Evolutionary conservation across 1,284 basidiomycete genomes (phyloP).

Genomic region (Apiotrichum veenhuisii): DNA sequence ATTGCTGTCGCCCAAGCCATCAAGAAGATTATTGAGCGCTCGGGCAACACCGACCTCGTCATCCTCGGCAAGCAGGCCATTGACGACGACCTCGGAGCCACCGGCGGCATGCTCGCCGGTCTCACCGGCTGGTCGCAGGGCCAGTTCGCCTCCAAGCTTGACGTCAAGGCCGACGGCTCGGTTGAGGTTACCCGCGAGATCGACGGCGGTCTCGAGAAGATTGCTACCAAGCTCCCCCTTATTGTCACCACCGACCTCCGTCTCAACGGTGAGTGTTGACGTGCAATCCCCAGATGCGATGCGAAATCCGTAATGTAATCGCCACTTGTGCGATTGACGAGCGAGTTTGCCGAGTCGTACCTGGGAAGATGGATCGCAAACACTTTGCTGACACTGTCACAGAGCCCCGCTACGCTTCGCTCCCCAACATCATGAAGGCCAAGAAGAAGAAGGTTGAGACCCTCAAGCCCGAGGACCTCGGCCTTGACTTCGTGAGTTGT

Average conservation of each 20-base stretch:
- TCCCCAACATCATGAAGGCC: constrained; percentile 97
- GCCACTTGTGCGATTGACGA: too few species aligned
- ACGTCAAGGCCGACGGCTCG: constrained; percentile 66
- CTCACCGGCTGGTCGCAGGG: constrained; percentile 90
- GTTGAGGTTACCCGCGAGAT: constrained; percentile 84
- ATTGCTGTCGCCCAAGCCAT: constrained; percentile 61
- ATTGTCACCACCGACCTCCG: constrained; percentile 88
- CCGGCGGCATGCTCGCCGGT: constrained; percentile 96
- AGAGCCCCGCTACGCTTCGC: constrained; percentile 90
- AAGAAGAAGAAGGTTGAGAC: constrained; percentile 98
- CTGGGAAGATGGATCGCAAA: constrained; percentile 26
- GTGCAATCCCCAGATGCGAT: background rate
- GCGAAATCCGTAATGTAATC: too few species aligned
- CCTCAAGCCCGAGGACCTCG: constrained; percentile 72
- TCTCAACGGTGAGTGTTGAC: constrained; percentile 55
- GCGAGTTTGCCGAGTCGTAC: too few species aligned
- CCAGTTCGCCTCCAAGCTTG: constrained; percentile 89
- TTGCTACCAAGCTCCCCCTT: constrained; percentile 76
- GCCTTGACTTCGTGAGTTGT: constrained; percentile 51
- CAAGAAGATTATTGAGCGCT: constrained; percentile 67
- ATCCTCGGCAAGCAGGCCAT: constrained; percentile 99
- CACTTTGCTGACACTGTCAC: constrained; percentile 48
- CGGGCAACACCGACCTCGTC: constrained; percentile 65
- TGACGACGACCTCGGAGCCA: constrained; percentile 95
- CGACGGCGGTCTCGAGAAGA: constrained; percentile 85